phyloP scores from a whole-genome alignment of 108 stramenopile genomes.

The Cyclotella kingstonii region DNA sequence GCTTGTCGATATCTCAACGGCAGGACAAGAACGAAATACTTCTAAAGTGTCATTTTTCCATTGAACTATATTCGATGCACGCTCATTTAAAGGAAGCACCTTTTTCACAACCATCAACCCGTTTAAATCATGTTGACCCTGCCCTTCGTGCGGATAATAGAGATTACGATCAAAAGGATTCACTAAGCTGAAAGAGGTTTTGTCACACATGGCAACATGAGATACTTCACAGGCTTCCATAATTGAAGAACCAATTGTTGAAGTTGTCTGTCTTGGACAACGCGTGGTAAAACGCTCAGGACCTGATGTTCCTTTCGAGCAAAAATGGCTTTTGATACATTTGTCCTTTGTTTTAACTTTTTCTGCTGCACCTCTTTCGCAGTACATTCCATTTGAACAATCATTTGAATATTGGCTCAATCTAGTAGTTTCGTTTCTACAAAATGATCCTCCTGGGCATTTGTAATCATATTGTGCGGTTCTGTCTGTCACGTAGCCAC shows the following conservation, averaged over 20 bases:
- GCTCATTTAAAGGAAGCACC: slow-evolving; percentile 58
- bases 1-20: slow-evolving; percentile 29
- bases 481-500: slow-evolving; percentile 64
- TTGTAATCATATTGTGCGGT: slow-evolving; percentile 61
- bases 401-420: slow-evolving; percentile 43
- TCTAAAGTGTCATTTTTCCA: slow-evolving; percentile 83
- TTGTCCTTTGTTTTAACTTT: slow-evolving; percentile 53
- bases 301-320: slow-evolving; percentile 57
- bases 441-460: slow-evolving; percentile 65
- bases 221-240: slow-evolving; percentile 53
- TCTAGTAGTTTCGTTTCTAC: slow-evolving; percentile 50
- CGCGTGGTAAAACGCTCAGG: slow-evolving; percentile 25
- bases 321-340: slow-evolving; percentile 70
- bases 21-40: slow-evolving; percentile 71
- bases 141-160: slow-evolving; percentile 51
- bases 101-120: slow-evolving; percentile 67
- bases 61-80: slow-evolving; percentile 19
- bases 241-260: slow-evolving; percentile 40
- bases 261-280: slow-evolving; percentile 68
- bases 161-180: slow-evolving; percentile 50
- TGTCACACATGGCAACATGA: slow-evolving; percentile 79
- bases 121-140: slow-evolving; percentile 33
- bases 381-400: slow-evolving; percentile 65
- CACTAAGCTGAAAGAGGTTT: slow-evolving; percentile 22
- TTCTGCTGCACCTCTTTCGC: slow-evolving; percentile 56